phyloP scores from a whole-genome alignment of 2,329 filamentous ascomycete genomes.

The Talaromyces funiculosus region DNA sequence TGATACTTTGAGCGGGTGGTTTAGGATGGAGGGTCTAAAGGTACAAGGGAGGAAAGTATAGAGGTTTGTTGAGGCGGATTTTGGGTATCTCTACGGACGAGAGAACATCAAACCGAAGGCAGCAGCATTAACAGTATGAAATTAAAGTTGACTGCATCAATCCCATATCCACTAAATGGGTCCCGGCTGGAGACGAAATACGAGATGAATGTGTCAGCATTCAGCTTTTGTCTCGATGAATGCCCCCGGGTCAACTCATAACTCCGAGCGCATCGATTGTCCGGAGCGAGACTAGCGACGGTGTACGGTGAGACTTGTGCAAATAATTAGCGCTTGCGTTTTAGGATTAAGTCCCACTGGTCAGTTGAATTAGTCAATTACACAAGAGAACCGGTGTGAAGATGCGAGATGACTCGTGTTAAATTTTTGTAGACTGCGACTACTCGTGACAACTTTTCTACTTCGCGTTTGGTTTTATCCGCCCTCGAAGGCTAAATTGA shows the following conservation, averaged over 20 bases:
- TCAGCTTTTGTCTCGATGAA: background rate
- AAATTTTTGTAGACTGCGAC: no score
- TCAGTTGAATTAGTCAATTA: background rate
- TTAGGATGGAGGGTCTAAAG: background rate
- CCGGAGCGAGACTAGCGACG: background rate
- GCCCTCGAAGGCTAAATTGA: no score
- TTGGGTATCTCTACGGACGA: background rate
- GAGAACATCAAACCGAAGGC: background rate
- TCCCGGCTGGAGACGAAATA: no score
- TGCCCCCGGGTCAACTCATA: background rate
- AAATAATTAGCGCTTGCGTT: background rate
- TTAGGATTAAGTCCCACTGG: background rate
- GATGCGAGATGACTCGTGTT: no score
- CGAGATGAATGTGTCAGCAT: background rate
- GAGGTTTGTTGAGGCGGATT: background rate
- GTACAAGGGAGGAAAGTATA: background rate
- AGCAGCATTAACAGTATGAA: background rate
- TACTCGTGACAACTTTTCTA: background rate
- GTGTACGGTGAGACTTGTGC: background rate
- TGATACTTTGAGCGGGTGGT: background rate
- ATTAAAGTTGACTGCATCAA: no score
- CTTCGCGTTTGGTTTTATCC: no score
- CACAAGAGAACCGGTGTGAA: no score
- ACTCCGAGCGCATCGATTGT: background rate
- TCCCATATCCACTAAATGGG: no score